Conservation (phyloP, 441 rosid species). For the Dalechampia spathulata region DNA sequence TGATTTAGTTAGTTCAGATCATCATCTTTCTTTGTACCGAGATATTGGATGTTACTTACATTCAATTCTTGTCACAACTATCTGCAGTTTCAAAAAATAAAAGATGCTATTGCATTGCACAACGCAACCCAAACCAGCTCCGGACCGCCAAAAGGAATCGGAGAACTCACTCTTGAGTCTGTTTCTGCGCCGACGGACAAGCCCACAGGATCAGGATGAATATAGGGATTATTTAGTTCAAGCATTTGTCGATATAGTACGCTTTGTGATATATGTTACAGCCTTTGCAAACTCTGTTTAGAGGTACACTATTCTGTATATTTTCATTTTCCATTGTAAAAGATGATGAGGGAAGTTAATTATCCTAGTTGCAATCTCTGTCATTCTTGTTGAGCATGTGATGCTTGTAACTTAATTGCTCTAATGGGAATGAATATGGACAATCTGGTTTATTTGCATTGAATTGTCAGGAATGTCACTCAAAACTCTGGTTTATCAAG, state of each 20-base stretch:
- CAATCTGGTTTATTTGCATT: too few species aligned
- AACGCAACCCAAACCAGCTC: constrained; percentile 45
- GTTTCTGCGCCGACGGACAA: constrained; percentile 34
- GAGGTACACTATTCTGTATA: constrained; percentile 24
- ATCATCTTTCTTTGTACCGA: too few species aligned
- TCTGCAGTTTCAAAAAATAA: constrained; percentile 91
- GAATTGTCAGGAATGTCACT: too few species aligned
- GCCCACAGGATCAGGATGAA: constrained; percentile 29
- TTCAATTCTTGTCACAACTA: background rate
- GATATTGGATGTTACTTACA: constrained; percentile 1
- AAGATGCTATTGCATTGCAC: constrained; percentile 68
- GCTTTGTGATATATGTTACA: constrained; percentile 9
- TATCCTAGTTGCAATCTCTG: constrained; percentile 22
- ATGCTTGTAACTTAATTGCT: constrained; percentile 17
- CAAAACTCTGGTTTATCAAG: too few species aligned
- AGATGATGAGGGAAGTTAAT: constrained; percentile 14
- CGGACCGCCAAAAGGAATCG: constrained; percentile 48
- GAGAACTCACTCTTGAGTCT: constrained; percentile 51
- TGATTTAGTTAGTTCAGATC: too few species aligned
- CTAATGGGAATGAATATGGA: too few species aligned
- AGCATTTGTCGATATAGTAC: constrained; percentile 11
- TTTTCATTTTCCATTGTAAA: constrained; percentile 15
- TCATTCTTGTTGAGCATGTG: constrained; percentile 13
- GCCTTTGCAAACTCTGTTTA: background rate
- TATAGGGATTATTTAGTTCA: background rate